Evolutionary conservation across 2,329 filamentous ascomycete species (phyloP), one percentile per base, ranked within the genome.

Genomic region (Neofusicoccum kwambonambiense): DNA sequence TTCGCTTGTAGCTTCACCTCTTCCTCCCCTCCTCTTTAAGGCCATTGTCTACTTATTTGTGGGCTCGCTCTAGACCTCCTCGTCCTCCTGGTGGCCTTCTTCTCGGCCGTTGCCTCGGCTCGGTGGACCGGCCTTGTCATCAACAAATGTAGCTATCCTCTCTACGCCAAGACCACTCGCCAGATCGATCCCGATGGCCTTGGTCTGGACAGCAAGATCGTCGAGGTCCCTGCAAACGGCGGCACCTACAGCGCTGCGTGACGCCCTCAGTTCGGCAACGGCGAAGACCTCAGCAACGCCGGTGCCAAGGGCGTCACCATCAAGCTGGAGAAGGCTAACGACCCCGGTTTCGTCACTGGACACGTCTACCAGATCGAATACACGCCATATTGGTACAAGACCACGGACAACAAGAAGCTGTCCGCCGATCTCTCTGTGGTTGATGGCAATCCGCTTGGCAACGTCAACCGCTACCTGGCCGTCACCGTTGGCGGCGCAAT

Each of bases 341-440:
- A 60, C n/a, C 27, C 27, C 8, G 9, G 4, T 15, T 47, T 45
- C 41, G 15, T 31, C 4, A 15, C n/a, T 11, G 56, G 56, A 11
- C 56, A 60, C 56, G 31, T 60, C 5, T 60, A 60, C 56, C 42
- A 47, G 41, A 15, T 60, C 11, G 56, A 60, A 1, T 60, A 37
- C 27, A 47, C 41, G 2, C 42, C 27, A 4, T 60, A 60, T 41
- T 22, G 9, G 15, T 47, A 47, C 27, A 13, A 9, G 9, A 31
- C 35, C 27, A 15, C 4, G 0, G 17, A 11, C 4, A 22, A 11
- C 27, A 15, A 7, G 7, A 17, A 13, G 27, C 37, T 60, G 4
- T 60, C 56, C 1, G 9, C 11, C 27, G 56, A 60, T 11, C 41
- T 60, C 41, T 37, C 41, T 27, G 42, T 47, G 3, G 41, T 60